Evolutionary conservation across 2,329 filamentous ascomycete species (phyloP).

Genomic region (Tolypocladium album): DNA sequence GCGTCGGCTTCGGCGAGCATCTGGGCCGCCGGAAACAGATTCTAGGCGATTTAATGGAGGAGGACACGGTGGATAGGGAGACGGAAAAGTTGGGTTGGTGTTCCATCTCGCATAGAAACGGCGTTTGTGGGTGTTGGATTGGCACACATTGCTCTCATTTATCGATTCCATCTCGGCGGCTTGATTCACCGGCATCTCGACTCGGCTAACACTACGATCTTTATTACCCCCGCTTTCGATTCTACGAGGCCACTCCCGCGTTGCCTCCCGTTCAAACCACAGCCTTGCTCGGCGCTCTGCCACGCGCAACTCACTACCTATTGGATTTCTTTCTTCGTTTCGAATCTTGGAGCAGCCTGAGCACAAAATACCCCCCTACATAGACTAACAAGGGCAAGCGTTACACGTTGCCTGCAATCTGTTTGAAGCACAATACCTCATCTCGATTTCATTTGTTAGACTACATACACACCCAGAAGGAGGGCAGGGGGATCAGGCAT

Average conservation of each 20-base stretch:
- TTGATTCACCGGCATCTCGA: conserved; percentile 13
- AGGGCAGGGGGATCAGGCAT: conserved; percentile 14
- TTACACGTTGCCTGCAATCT: conserved; percentile 11
- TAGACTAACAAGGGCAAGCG: conserved; percentile 23
- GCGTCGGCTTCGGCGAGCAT: conserved; percentile 73
- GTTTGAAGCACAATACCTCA: conserved; percentile 17
- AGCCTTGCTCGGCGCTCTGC: neutral
- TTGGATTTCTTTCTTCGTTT: conserved; percentile 4
- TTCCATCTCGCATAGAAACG: conserved; percentile 8
- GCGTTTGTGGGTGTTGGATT: conserved; percentile 9
- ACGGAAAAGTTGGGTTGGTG: conserved; percentile 5
- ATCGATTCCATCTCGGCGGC: conserved; percentile 6
- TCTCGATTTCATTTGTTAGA: conserved; percentile 18
- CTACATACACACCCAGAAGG: conserved; percentile 9
- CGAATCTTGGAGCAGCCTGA: conserved; percentile 12
- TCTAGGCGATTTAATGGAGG: conserved; percentile 25
- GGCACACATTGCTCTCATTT: conserved; percentile 6
- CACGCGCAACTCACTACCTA: neutral
- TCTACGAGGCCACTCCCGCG: conserved; percentile 4
- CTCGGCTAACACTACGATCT: conserved; percentile 16
- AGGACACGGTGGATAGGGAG: neutral
- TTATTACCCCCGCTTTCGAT: conserved; percentile 13
- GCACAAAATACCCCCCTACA: conserved; percentile 24
- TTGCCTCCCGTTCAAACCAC: neutral
- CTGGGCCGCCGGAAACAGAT: conserved; percentile 58